These are phyloP conservation scores for Boletus tylopilopsis DNA, from an alignment of 768 basidiomycete species.

Conservation along the genomic window DNA sequence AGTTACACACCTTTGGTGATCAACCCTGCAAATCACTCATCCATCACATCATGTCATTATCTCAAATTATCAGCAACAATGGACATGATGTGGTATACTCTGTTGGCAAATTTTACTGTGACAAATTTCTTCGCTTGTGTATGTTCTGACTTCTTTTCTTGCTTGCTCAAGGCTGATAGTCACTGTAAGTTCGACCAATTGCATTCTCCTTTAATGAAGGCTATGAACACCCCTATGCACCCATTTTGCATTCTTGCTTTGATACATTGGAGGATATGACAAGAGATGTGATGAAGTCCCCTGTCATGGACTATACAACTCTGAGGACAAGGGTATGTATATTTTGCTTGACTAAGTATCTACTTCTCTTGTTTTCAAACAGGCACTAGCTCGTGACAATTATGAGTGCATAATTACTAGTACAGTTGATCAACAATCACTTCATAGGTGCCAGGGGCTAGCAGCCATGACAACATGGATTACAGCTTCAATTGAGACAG, in stretches of 20 bases:
- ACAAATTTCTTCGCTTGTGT: background rate
- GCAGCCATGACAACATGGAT: background rate
- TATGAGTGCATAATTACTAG: background rate
- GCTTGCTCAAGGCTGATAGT: background rate
- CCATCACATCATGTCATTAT: background rate
- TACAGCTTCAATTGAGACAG: background rate
- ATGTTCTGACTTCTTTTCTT: background rate
- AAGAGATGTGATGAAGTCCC: background rate
- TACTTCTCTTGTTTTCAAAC: background rate
- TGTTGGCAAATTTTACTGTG: background rate
- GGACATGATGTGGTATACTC: background rate
- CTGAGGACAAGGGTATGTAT: background rate
- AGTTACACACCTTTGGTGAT: background rate
- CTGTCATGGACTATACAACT: background rate
- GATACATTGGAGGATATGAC: background rate
- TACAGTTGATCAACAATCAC: background rate
- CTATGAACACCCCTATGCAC: background rate
- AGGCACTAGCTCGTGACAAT: background rate
- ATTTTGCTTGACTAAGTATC: background rate
- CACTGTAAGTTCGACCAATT: background rate
- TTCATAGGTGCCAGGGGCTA: background rate
- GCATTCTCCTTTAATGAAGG: fast-evolving
- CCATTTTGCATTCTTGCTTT: background rate
- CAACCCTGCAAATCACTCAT: background rate
- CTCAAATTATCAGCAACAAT: background rate